phyloP scores from a whole-genome alignment of 1,284 basidiomycete genomes.

The Sporisorium sorghi region DNA sequence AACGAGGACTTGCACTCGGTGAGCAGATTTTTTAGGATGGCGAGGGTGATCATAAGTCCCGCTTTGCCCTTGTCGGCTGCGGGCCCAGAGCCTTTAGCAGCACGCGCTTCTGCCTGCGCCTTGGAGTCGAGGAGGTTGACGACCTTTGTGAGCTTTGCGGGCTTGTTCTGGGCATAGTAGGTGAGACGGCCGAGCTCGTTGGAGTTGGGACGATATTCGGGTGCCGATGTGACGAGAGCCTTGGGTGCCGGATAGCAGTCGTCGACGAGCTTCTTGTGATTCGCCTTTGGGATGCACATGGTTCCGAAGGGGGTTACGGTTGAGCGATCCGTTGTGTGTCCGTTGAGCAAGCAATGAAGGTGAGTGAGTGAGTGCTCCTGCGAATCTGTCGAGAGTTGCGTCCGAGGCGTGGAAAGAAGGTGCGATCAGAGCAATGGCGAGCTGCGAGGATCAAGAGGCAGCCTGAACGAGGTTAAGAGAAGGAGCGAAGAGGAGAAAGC shows the following conservation, averaged over 20 bases:
- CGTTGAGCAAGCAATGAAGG: not conserved
- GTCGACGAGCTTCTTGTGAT: slow-evolving; percentile 86
- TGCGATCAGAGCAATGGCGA: too few relatives aligned
- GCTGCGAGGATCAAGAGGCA: not conserved
- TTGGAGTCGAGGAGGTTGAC: slow-evolving; percentile 85
- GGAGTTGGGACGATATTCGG: slow-evolving; percentile 75
- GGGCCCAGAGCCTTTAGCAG: slow-evolving; percentile 77
- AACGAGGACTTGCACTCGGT: slow-evolving; percentile 90
- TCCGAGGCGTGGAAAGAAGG: not conserved
- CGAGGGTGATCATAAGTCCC: slow-evolving; percentile 85
- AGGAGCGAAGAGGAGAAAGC: not conserved
- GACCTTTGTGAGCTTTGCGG: slow-evolving; percentile 88
- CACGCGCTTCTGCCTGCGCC: slow-evolving; percentile 76
- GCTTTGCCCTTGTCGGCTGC: slow-evolving; percentile 79
- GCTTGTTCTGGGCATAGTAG: slow-evolving; percentile 90
- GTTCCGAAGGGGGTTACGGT: not conserved
- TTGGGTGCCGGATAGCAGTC: slow-evolving; percentile 91
- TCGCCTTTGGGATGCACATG: slow-evolving; percentile 75
- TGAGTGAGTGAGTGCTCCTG: not conserved
- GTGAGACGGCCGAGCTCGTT: slow-evolving; percentile 91
- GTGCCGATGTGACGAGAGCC: slow-evolving; percentile 79
- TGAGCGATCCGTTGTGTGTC: not conserved
- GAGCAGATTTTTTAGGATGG: slow-evolving; percentile 85
- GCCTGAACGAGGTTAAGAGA: not conserved
- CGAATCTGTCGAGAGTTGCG: not conserved